Percentiles rank a stretch among this genome's conserved stretches.
phyloP scores from a whole-genome alignment of 768 basidiomycete species.

The Xanthoconium stramineum region DNA sequence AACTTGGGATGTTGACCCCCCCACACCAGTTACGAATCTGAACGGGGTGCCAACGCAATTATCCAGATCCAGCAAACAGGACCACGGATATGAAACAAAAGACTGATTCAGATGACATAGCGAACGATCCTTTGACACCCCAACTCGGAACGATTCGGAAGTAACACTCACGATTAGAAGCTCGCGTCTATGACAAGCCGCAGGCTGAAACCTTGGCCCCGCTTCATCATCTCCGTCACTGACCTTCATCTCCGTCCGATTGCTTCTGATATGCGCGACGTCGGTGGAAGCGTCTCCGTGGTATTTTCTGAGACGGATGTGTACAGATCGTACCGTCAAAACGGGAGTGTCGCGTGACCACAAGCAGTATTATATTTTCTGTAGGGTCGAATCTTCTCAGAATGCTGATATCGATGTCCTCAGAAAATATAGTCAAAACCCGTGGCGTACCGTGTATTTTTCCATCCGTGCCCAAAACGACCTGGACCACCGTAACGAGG shows the following conservation, averaged over 20 bases:
- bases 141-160: neutral
- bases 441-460: neutral
- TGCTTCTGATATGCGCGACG: neutral
- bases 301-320: too few relatives aligned
- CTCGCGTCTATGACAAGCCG: conserved; percentile 54
- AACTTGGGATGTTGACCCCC: neutral
- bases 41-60: neutral
- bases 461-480: neutral
- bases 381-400: too few relatives aligned
- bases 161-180: conserved; percentile 57
- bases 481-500: conserved; percentile 57
- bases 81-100: neutral
- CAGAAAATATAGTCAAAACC: neutral
- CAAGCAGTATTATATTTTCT: too few relatives aligned
- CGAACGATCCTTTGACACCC: neutral
- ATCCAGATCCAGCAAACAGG: neutral
- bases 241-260: neutral
- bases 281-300: neutral
- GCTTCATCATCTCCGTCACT: conserved; percentile 53
- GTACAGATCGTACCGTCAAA: too few relatives aligned
- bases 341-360: too few relatives aligned
- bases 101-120: neutral
- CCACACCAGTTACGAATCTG: neutral
- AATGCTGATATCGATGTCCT: neutral
- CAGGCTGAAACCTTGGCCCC: conserved; percentile 42